A percentile compares a stretch with the other conserved stretches of the same genome.
phyloP scores from a whole-genome alignment of 768 basidiomycete genomes.

The Hydnomerulius pinastri region DNA sequence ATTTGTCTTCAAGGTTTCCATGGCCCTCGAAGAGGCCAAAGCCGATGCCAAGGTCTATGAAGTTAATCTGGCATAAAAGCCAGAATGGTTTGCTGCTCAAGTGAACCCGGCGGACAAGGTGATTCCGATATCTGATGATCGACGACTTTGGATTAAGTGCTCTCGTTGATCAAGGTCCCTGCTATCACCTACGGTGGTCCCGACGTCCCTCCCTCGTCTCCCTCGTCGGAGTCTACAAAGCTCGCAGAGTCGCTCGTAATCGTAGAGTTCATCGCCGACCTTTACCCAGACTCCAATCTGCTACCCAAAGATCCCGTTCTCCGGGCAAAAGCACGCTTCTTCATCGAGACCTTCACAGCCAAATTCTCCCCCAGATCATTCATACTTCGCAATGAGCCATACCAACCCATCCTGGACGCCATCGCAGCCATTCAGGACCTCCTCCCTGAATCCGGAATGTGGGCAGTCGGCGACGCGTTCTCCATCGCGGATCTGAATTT shows the following conservation, averaged over 20 bases:
- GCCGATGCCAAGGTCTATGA: conserved; percentile 51
- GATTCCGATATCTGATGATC: background rate
- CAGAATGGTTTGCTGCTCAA: conserved; percentile 65
- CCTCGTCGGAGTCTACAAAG: conserved; percentile 61
- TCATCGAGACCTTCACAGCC: conserved; percentile 55
- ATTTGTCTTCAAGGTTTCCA: conserved; percentile 44
- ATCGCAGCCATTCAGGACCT: conserved; percentile 53
- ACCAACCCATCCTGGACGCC: conserved; percentile 41
- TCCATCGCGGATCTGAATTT: conserved; percentile 66
- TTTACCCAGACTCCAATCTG: conserved; percentile 48
- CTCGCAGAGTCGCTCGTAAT: conserved; percentile 66
- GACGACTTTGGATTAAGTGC: no score
- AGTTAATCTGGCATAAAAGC: conserved; percentile 65
- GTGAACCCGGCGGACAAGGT: conserved; percentile 73
- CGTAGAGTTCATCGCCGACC: conserved; percentile 66
- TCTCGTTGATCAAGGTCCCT: conserved; percentile 16
- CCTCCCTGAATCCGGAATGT: conserved; percentile 44
- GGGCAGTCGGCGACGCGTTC: conserved; percentile 31
- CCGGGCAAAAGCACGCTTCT: conserved; percentile 63
- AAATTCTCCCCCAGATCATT: conserved; percentile 44
- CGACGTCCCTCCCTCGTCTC: conserved; percentile 50
- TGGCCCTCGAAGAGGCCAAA: conserved; percentile 60
- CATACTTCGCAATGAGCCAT: conserved; percentile 41
- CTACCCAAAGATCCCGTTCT: conserved; percentile 56
- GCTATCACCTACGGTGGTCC: conserved; percentile 64